Evolutionary conservation across 805 yeast genomes (phyloP).

Genomic region (Metahyphopichia silvanorum): DNA sequence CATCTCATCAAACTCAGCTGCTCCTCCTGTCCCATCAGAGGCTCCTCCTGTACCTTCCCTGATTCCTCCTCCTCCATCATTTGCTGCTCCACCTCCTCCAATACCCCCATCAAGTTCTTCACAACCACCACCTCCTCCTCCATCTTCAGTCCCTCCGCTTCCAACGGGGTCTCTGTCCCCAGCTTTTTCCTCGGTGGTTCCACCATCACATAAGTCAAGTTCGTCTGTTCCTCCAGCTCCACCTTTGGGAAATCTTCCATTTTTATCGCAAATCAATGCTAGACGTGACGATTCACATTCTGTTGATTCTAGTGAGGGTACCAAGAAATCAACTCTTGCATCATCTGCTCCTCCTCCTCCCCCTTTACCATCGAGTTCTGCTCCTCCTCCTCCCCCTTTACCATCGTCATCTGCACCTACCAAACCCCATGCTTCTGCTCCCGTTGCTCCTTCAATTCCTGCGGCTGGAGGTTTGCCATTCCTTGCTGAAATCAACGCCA

Average conservation of each 20-base stretch:
- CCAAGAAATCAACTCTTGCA: slow-evolving; percentile 23
- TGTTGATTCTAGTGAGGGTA: slow-evolving; percentile 33
- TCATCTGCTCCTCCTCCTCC: slow-evolving; percentile 16
- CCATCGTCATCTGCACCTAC: slow-evolving; percentile 18
- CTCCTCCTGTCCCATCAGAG: slow-evolving; percentile 14
- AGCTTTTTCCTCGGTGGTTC: slow-evolving; percentile 12
- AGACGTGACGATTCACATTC: slow-evolving; percentile 51
- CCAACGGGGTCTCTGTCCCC: slow-evolving; percentile 7
- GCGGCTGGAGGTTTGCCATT: slow-evolving; percentile 51
- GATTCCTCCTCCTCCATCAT: slow-evolving; percentile 7
- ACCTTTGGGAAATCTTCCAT: slow-evolving; percentile 48
- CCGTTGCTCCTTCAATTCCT: slow-evolving; percentile 13
- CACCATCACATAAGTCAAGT: slow-evolving; percentile 5
- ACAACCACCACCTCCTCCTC: slow-evolving; percentile 13
- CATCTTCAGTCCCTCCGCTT: slow-evolving; percentile 14
- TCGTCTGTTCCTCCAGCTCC: slow-evolving; percentile 12
- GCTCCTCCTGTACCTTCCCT: slow-evolving; percentile 13
- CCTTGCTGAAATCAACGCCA: slow-evolving; percentile 54
- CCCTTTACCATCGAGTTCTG: slow-evolving; percentile 12
- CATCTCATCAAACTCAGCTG: slow-evolving; percentile 16
- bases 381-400: slow-evolving; percentile 21
- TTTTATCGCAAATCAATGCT: slow-evolving; percentile 55
- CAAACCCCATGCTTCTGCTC: slow-evolving; percentile 10
- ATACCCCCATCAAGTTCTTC: slow-evolving; percentile 11
- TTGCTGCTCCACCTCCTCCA: slow-evolving; percentile 7